Percentiles rank a stretch among this genome's conserved stretches.
Evolutionary conservation across 106 monocot species (phyloP).

Genomic region (Vanilla planifolia): DNA sequence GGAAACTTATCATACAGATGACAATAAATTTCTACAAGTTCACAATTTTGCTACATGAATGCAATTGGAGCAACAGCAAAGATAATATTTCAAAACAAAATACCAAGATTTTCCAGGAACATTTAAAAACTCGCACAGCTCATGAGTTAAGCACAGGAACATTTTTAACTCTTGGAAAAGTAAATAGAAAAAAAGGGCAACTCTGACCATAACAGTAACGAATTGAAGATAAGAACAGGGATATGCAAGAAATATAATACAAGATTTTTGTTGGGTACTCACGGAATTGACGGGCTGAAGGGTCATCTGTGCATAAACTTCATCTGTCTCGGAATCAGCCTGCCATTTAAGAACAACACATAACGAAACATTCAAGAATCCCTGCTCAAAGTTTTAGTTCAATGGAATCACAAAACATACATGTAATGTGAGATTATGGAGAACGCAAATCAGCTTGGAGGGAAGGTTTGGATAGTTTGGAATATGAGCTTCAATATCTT

Average conservation of each 20-base stretch:
- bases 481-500: slow-evolving; percentile 55
- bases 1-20: too few species aligned
- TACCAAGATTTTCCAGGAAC: not conserved
- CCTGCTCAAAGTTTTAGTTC: too few species aligned
- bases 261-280: slow-evolving; percentile 11
- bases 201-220: too few species aligned
- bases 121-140: not conserved
- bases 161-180: not conserved
- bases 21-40: too few species aligned
- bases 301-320: slow-evolving; percentile 95
- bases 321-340: slow-evolving; percentile 93
- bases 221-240: not conserved
- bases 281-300: slow-evolving; percentile 85
- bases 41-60: too few species aligned
- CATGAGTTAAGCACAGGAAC: too few species aligned
- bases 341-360: slow-evolving; percentile 10
- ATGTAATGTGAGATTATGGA: slow-evolving; percentile 74
- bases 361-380: not conserved
- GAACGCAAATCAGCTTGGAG: slow-evolving; percentile 66
- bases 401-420: too few species aligned
- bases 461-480: slow-evolving; percentile 89
- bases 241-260: not conserved
- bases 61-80: too few species aligned
- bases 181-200: not conserved
- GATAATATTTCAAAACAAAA: not conserved